phyloP scores from a whole-genome alignment of 2,329 filamentous ascomycete species.

The Penicillium corylophilum region DNA sequence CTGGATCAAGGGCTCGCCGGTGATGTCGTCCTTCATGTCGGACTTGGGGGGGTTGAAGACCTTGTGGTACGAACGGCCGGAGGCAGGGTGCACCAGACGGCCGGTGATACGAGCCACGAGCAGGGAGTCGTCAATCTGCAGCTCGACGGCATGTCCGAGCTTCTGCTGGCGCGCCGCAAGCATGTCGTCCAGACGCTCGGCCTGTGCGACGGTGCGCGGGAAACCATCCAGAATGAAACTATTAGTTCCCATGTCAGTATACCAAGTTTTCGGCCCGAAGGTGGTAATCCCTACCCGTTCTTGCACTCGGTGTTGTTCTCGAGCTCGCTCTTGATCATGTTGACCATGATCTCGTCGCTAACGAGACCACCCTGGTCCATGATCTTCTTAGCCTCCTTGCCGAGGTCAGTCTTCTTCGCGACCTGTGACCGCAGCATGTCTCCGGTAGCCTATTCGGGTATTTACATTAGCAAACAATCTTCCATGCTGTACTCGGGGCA shows the following conservation, averaged over 20 bases:
- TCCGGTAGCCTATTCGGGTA: slow-evolving; percentile 73
- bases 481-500: neutral
- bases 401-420: slow-evolving; percentile 91
- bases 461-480: slow-evolving; percentile 11
- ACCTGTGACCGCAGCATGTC: slow-evolving; percentile 99
- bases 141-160: slow-evolving; percentile 92
- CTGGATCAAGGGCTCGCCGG: slow-evolving; percentile 94
- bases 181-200: slow-evolving; percentile 93
- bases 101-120: slow-evolving; percentile 96
- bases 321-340: slow-evolving; percentile 98
- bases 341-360: slow-evolving; percentile 98
- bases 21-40: slow-evolving; percentile 92
- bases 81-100: slow-evolving; percentile 91
- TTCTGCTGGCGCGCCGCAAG: slow-evolving; percentile 73
- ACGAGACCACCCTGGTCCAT: slow-evolving; percentile 98
- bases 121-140: slow-evolving; percentile 92
- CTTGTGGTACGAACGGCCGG: slow-evolving; percentile 95
- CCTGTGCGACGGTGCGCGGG: slow-evolving; percentile 93
- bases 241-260: slow-evolving; percentile 16
- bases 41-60: slow-evolving; percentile 98
- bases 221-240: slow-evolving; percentile 99
- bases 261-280: slow-evolving; percentile 9
- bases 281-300: slow-evolving; percentile 69
- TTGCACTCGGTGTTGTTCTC: slow-evolving; percentile 93
- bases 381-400: slow-evolving; percentile 98